phyloP scores from a whole-genome alignment of 805 yeast genomes.

The Candida maesae region DNA sequence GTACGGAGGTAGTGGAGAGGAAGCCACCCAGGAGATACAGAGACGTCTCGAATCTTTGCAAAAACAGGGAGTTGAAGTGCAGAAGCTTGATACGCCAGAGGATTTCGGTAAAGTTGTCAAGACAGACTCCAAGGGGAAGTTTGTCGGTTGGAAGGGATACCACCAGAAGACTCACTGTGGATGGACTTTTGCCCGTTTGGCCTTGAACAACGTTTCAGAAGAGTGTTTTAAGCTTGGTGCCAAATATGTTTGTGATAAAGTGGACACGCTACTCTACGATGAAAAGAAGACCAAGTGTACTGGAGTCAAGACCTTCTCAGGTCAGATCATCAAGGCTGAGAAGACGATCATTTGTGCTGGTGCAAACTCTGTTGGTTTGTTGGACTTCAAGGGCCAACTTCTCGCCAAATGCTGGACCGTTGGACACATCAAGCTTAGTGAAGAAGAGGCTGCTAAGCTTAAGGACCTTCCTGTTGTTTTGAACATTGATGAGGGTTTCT shows the following conservation, averaged over 20 bases:
- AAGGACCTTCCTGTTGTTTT: constrained; percentile 34
- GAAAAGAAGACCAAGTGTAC: constrained; percentile 19
- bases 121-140: constrained; percentile 1
- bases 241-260: constrained; percentile 16
- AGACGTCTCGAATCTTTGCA: constrained; percentile 3
- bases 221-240: constrained; percentile 33
- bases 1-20: constrained; percentile 21
- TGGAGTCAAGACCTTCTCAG: constrained; percentile 29
- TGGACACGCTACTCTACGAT: constrained; percentile 16
- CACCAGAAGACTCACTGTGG: constrained; percentile 31
- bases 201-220: constrained; percentile 27
- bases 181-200: constrained; percentile 34
- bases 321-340: constrained; percentile 24
- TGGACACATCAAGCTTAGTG: constrained; percentile 34
- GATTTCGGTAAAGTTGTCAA: constrained; percentile 2
- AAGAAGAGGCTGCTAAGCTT: constrained; percentile 28
- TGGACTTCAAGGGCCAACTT: constrained; percentile 33
- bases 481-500: constrained; percentile 36
- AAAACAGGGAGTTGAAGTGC: constrained; percentile 4
- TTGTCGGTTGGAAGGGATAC: constrained; percentile 31
- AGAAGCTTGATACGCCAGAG: constrained; percentile 5
- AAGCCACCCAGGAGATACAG: constrained; percentile 12
- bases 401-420: constrained; percentile 38
- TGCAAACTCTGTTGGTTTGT: constrained; percentile 31
- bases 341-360: constrained; percentile 34